Percentiles rank a stretch among this genome's conserved stretches.
Evolutionary conservation across 805 yeast genomes (phyloP).

Genomic region (Komagataella populi): DNA sequence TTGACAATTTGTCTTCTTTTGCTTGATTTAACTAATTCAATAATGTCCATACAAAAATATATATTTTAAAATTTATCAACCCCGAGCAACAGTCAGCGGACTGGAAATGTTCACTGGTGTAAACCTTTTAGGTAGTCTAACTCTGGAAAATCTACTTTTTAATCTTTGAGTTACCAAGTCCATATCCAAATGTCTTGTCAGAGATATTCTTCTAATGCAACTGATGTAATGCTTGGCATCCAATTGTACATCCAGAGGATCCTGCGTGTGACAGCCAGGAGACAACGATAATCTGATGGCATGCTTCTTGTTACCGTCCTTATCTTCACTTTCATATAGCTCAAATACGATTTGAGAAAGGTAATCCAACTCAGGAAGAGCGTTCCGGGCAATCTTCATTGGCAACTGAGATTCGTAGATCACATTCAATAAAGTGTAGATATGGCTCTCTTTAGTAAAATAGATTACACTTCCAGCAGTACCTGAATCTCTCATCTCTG

Average conservation of each 20-base stretch:
- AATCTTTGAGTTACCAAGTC: conserved; percentile 76
- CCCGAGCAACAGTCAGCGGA: conserved; percentile 25
- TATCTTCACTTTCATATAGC: conserved; percentile 69
- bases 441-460: conserved; percentile 95
- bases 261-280: conserved; percentile 97
- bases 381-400: conserved; percentile 90
- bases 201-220: conserved; percentile 80
- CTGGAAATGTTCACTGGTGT: conserved; percentile 82
- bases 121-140: conserved; percentile 79
- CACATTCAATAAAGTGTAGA: conserved; percentile 83
- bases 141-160: conserved; percentile 72
- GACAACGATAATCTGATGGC: conserved; percentile 84
- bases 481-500: conserved; percentile 63
- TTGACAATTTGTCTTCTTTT: conserved; percentile 66
- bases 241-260: conserved; percentile 91
- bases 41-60: conserved; percentile 2
- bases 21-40: conserved; percentile 7
- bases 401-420: conserved; percentile 88
- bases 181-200: conserved; percentile 89
- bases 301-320: conserved; percentile 63
- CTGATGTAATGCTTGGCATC: conserved; percentile 95
- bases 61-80: neutral
- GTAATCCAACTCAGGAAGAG: conserved; percentile 92
- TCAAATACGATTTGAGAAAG: conserved; percentile 91
- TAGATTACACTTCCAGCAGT: conserved; percentile 79